Base-by-base conservation (phyloP, 441 rosid genomes). In the Raphanus hybrid region DNA sequence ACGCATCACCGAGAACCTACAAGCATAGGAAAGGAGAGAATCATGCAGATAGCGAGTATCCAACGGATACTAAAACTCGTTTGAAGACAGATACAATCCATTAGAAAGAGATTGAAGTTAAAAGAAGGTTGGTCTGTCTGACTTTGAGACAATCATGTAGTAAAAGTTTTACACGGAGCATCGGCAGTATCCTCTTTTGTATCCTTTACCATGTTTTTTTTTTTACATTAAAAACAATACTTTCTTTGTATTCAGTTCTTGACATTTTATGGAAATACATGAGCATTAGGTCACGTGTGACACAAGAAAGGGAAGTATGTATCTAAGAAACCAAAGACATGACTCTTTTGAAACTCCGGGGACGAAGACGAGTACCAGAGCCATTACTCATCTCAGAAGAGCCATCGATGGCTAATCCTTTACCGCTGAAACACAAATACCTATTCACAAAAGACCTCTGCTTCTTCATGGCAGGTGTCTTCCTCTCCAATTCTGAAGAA, bases 41-140 rank as follows among this genome's bases (percentile, higher is more conserved):
- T 62, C 58, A 23, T 68, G 81, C 68, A 32, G 77, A 74, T 64
- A 76, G 8, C 57, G 85, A 85, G 68, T 78, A 71, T 61, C 57
- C 71, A 18, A 18, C 18, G 18, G 18, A 18, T 18, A 18, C 1
- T 18, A 18, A 18, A 18, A 45, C 78, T 80, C 76, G 71, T 91
- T 90, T 84, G 92, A 84, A 45, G 97, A 93, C 82, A 84, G 99
- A 82, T 92, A 93, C 79, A 82, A 88, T 84, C 98, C 98, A 74
- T 82, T 63, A 59, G 88, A 80, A 78, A 86, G 82, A 58, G 85
- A 70, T 32, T 83, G 83, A 75, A 62, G 6, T 45, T 23, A 61
- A 54, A 15, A 59, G 45, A 78, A 73, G 55, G 61, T 69, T 43
- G 64, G 48, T 41, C 48, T 37, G 67, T 55, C 57, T 14, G 59